Evolutionary conservation across 2,329 filamentous ascomycete species (phyloP).

Genomic region (Ustulina deusta): DNA sequence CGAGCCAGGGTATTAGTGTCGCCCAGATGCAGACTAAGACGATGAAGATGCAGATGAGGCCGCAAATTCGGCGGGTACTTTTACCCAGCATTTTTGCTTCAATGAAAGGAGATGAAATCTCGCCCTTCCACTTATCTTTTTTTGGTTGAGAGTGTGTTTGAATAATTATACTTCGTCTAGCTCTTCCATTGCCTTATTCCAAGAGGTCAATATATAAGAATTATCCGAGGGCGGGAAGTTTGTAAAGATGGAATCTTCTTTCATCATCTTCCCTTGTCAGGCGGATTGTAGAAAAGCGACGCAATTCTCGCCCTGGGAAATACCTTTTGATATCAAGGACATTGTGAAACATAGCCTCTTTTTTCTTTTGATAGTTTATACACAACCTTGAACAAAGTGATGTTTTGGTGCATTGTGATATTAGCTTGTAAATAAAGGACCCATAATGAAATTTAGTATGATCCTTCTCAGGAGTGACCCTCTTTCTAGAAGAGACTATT

Average conservation of each 20-base stretch:
- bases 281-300: neutral
- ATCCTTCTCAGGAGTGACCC: neutral
- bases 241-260: too few relatives aligned
- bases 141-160: neutral
- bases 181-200: neutral
- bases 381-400: neutral
- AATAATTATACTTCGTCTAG: neutral
- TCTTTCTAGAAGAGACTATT: neutral
- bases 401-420: neutral
- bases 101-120: neutral
- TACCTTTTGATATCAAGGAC: neutral
- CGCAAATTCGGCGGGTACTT: neutral
- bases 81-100: neutral
- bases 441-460: neutral
- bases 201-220: neutral
- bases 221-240: too few relatives aligned
- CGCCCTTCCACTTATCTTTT: neutral
- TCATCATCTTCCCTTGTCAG: neutral
- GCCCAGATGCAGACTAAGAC: neutral
- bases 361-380: neutral
- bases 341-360: neutral
- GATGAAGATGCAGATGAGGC: neutral
- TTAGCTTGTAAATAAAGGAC: neutral
- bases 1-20: neutral
- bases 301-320: neutral